Base-by-base conservation (phyloP, 495 filamentous ascomycete genomes). In the Copromyces sp. region DNA sequence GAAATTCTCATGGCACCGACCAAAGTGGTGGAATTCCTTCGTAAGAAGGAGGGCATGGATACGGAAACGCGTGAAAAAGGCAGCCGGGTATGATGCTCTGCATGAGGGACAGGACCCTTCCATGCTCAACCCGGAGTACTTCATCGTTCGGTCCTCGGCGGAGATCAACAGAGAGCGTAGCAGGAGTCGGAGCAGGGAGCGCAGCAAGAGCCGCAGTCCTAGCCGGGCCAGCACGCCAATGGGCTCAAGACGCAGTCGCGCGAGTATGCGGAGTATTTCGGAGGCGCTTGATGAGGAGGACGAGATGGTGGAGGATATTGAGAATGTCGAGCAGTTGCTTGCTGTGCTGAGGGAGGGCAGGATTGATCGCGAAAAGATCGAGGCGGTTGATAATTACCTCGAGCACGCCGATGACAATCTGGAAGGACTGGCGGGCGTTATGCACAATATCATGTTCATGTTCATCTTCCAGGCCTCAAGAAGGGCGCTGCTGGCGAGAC, bases 381-480 rank as follows among this genome's bases (percentile, higher is more conserved):
- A 94, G 72, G 91, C 89, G 0, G 84, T 98, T 38, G 88, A 89
- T 72, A 91, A 85, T 70, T 99, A 98, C 79, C 80, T 97, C 4
- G 82, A 89, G n/a, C 84, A 94, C 39, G 92, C 89, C 32, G 90
- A 90, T 4, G 92, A 95, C 11, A 94, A 98, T 68, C 77, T 98
- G 9, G 87, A 84, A 68, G 93, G 95, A 76, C 82, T 99, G 39
- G 85, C 90, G 39, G 87, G 92, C 14, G 85, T 88, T 83, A 94
- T 98, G 82, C 91, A 92, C 35, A 87, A 91, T 29, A 93, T 98
- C 75, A 94, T 98, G 92, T 79, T 87, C 3, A 82, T 90, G 73
- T 93, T 98, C 80, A 86, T 98, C 53, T 98, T 97, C 80, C 95
- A 98, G 81, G 87, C 90, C 24, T 97, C 94, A 0, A 88, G 94